Conservation (phyloP, 2,329 filamentous ascomycete species). For the Bipolaris sorokiniana region DNA sequence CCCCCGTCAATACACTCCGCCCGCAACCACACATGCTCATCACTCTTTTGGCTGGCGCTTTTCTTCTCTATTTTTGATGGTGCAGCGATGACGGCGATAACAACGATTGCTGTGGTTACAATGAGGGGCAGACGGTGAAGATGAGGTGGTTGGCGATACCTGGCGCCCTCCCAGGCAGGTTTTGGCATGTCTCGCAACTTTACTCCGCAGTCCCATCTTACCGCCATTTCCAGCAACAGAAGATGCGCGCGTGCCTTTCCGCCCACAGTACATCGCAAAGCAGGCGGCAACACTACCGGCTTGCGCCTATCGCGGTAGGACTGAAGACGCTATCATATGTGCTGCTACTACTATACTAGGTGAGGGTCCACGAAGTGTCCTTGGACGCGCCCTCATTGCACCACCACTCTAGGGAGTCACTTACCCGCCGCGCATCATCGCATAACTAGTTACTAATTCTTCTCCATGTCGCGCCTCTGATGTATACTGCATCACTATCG, state of each 20-base stretch:
- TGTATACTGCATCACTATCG: constrained; percentile 1
- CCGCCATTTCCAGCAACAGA: background rate
- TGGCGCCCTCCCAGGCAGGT: background rate
- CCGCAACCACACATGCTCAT: background rate
- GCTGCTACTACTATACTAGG: background rate
- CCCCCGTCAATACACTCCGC: constrained; percentile 7
- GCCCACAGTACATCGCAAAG: background rate
- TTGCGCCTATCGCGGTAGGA: background rate
- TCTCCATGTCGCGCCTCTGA: constrained; percentile 1
- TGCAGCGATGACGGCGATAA: constrained; percentile 7
- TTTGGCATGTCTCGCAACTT: constrained; percentile 1
- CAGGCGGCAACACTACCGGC: background rate
- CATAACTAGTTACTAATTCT: constrained; percentile 5
- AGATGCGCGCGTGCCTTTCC: constrained; percentile 1
- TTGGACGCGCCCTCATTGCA: background rate
- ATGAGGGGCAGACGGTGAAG: constrained; percentile 7
- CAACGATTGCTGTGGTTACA: background rate
- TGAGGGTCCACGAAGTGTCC: background rate
- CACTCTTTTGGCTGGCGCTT: background rate
- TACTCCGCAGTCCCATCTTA: background rate
- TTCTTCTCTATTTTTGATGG: background rate
- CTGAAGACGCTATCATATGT: background rate
- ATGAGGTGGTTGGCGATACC: background rate
- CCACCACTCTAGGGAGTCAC: background rate
- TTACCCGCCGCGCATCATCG: constrained; percentile 1